These are phyloP conservation scores for Neonectria punicea DNA, from an alignment of 2,329 filamentous ascomycete genomes.

Conservation along the genomic window DNA sequence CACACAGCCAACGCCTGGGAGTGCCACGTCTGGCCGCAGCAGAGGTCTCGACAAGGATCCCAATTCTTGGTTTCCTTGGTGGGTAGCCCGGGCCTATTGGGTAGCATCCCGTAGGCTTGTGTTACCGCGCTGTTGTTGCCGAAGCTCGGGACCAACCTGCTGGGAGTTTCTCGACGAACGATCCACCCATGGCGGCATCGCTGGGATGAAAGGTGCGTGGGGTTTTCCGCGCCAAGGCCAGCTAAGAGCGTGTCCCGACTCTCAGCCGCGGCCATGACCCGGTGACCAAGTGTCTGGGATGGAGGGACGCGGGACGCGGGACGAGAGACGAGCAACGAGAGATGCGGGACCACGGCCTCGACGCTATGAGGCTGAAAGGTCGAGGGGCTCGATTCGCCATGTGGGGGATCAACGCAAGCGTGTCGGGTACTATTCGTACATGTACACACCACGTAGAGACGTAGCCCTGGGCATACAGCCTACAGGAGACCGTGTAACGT, in stretches of 20 bases:
- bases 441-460: background rate
- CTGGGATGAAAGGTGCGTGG: conserved; percentile 13
- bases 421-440: background rate
- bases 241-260: conserved; percentile 8
- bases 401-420: conserved; percentile 40
- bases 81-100: conserved; percentile 27
- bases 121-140: conserved; percentile 33
- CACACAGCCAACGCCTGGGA: conserved; percentile 10
- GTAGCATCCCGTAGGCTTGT: conserved; percentile 35
- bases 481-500: conserved; percentile 19
- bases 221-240: conserved; percentile 22
- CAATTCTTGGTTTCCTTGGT: conserved; percentile 22
- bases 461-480: conserved; percentile 1
- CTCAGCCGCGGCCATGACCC: conserved; percentile 5
- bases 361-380: conserved; percentile 39
- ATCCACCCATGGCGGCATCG: conserved; percentile 8
- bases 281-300: conserved; percentile 18
- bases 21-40: conserved; percentile 21
- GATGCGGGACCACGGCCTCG: conserved; percentile 4
- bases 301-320: background rate
- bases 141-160: conserved; percentile 35
- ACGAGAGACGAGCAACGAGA: background rate
- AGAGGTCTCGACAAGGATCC: conserved; percentile 23
- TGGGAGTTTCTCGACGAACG: conserved; percentile 23
- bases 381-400: conserved; percentile 31